phyloP scores from a whole-genome alignment of 495 filamentous ascomycete species.

The Tuber brumale region DNA sequence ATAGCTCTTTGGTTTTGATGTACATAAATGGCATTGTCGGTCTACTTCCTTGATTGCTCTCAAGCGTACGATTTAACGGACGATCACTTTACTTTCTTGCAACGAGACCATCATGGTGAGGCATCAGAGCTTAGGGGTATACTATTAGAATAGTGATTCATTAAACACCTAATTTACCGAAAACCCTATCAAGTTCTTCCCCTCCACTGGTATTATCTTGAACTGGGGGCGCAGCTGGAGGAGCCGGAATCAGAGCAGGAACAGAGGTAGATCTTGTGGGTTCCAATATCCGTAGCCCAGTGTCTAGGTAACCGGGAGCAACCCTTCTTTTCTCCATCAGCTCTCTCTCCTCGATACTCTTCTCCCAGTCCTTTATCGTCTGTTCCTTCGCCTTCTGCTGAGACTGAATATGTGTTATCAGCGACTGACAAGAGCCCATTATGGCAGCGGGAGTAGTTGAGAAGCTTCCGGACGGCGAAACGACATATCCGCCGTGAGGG shows the following conservation, averaged over 20 bases:
- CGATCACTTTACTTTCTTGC: not conserved
- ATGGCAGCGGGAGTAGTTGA: constrained; percentile 42
- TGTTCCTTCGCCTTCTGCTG: constrained; percentile 58
- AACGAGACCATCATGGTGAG: not conserved
- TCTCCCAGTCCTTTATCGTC: constrained; percentile 63
- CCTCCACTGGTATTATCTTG: constrained; percentile 44
- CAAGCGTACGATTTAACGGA: constrained; percentile 8
- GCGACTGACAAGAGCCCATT: constrained; percentile 23
- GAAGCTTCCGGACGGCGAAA: constrained; percentile 34
- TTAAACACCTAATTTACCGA: constrained; percentile 59
- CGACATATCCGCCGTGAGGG: constrained; percentile 35
- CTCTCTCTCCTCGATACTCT: constrained; percentile 64
- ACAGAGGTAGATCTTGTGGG: constrained; percentile 50
- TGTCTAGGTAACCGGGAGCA: constrained; percentile 91
- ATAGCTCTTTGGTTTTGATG: constrained; percentile 4
- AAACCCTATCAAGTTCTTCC: constrained; percentile 80
- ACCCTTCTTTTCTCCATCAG: constrained; percentile 85
- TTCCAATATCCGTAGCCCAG: constrained; percentile 74
- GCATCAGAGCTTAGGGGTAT: not conserved
- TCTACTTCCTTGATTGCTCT: constrained; percentile 13
- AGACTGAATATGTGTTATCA: constrained; percentile 64
- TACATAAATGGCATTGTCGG: constrained; percentile 31
- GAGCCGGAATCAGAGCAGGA: constrained; percentile 12
- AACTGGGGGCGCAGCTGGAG: not conserved
- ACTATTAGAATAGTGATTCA: constrained; percentile 2